Evolutionary conservation across 768 basidiomycete genomes (phyloP).

Genomic region (Termitomyces sp.): DNA sequence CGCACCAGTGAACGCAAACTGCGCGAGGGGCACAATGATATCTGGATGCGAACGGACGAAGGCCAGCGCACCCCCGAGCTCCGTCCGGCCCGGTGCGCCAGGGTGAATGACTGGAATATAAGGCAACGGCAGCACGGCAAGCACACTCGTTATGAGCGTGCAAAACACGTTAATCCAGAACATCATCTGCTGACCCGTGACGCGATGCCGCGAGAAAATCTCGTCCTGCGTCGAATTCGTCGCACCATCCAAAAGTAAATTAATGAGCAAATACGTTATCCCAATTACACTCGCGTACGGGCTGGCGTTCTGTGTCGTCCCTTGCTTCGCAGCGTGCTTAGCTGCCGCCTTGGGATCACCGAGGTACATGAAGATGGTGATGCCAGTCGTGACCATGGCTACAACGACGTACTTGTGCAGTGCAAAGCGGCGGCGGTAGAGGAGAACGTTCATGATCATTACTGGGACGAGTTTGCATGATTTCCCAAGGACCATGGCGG

Average conservation of each 20-base stretch:
- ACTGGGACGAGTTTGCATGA: slow-evolving; percentile 99
- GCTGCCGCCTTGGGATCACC: slow-evolving; percentile 51
- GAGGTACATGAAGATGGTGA: slow-evolving; percentile 91
- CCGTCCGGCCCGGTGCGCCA: slow-evolving; percentile 48
- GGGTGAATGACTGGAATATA: slow-evolving; percentile 82
- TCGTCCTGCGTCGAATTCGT: slow-evolving; percentile 97
- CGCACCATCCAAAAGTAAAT: slow-evolving; percentile 87
- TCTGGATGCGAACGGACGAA: slow-evolving; percentile 80
- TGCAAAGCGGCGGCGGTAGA: slow-evolving; percentile 91
- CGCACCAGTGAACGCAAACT: slow-evolving; percentile 88
- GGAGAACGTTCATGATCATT: slow-evolving; percentile 93
- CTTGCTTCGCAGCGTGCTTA: slow-evolving; percentile 29
- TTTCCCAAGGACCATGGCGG: slow-evolving; percentile 97
- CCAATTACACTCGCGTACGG: slow-evolving; percentile 65
- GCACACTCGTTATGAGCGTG: slow-evolving; percentile 62
- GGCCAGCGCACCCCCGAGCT: slow-evolving; percentile 60
- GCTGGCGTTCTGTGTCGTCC: slow-evolving; percentile 25
- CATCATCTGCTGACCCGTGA: slow-evolving; percentile 97
- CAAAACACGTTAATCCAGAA: slow-evolving; percentile 93
- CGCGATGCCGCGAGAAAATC: slow-evolving; percentile 74
- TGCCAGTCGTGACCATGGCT: slow-evolving; percentile 84
- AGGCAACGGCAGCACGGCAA: slow-evolving; percentile 71
- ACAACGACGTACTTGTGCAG: slow-evolving; percentile 96
- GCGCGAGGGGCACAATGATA: slow-evolving; percentile 64
- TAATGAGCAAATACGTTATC: slow-evolving; percentile 71